Base-by-base conservation (phyloP, 176 grass and related monocot genomes). In the Canna indica region DNA sequence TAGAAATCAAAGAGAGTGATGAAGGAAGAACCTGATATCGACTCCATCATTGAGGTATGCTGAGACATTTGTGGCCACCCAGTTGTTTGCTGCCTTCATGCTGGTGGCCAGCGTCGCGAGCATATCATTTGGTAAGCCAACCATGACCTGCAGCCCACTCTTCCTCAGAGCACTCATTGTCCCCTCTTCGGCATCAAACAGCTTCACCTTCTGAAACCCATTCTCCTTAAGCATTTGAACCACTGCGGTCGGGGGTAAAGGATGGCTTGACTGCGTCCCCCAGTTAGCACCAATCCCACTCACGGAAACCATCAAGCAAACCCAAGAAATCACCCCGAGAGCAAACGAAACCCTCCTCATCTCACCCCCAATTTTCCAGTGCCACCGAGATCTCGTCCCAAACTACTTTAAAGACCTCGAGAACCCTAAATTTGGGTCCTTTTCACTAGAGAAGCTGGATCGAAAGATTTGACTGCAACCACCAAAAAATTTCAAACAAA, bases 121-220 rank as follows among this genome's bases (percentile, higher is more conserved):
- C 86, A 99, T 76, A 22, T 99, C 94, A 78, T 99, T 99, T 14
- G 94, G 94, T 76, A 99, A 90, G 82, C 94, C 94, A 38, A 93
- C 89, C 94, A 99, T 99, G 20, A 99, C 94, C 84, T 99, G 84
- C 18, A 99, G 77, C 16, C 94, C 84, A 60, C 94, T 93, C 86
- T 99, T 99, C 80, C 53, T 90, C 35, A 99, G 82, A 25, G 94
- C 94, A 79, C 34, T 81, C 94, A 99, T 93, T 60, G 84, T 90
- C 42, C 46, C 81, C 1, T 99, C 94, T 77, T 93, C 94, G 1
- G 88, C 94, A 56, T 99, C 94, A 80, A 99, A 99, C 58, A 99
- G 75, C 84, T 99, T 99, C 69, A 84, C 89, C 82, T 90, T 93
- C 71, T 88, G 75, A 41, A 99, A 93, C 18, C 94, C 89, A 76